Evolutionary conservation across 345 rosid genomes (phyloP), one percentile per base, ranked within the genome.

Genomic region (Cochlearia excelsa): DNA sequence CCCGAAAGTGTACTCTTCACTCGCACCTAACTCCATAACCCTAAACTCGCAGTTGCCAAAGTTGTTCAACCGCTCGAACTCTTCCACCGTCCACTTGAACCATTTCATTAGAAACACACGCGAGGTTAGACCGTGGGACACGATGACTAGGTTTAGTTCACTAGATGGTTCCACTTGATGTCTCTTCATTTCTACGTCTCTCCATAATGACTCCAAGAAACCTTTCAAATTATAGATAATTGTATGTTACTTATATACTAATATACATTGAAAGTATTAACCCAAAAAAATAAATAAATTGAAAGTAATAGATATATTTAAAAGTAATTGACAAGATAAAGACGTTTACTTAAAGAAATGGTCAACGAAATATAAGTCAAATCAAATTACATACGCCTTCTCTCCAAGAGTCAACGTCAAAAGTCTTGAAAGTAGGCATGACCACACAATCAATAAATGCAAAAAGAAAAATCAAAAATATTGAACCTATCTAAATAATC

Each of bases 81-180:
- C 91, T 68, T 83, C 85, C 0, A 93, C 94, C 1, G 95, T 87
- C 97, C 99, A 89, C 78, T 89, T 87, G 79, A 93, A 89, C 99
- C 99, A 93, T 76, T 89, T 93, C 88, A 84, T 87, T 52, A 93
- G 83, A 77, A 93, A 89, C 38, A 93, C 95, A 0, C 95, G 86
- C 2, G 80, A 68, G 0, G 99, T 78, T 42, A 89, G 75, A 5
- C 97, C 97, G 7, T 89, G 97, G 1, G 94, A 70, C 30, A 89
- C 76, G 3, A 93, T 88, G 60, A 87, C 81, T 53, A 89, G 89
- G 74, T 89, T 89, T 40, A 93, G 69, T 45, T 93, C 99, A 7
- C 74, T 48, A 1, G 81, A 72, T 66, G 80, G 72, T 29, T 77
- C 72, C 27, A 51, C 71, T 7, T 78, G 78, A 46, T 85, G 84